Conservation (phyloP, 2,329 filamentous ascomycete species). For the Teratosphaeria nubilosa region DNA sequence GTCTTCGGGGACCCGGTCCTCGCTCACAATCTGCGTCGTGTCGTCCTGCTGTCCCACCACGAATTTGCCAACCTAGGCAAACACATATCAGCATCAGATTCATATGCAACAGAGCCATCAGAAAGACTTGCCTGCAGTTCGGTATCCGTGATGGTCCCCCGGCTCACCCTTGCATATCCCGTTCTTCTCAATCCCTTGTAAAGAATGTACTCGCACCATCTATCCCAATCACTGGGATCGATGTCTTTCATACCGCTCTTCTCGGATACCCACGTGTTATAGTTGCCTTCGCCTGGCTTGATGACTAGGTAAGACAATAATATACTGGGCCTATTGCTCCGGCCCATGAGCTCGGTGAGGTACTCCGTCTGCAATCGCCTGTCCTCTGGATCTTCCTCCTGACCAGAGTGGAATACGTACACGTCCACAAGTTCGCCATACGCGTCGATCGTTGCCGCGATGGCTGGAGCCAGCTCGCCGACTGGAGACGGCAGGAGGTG, state of each 20-base stretch:
- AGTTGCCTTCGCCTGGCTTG: constrained; percentile 82
- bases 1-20: constrained; percentile 65
- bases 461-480: constrained; percentile 88
- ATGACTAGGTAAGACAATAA: constrained; percentile 88
- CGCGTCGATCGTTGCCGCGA: constrained; percentile 89
- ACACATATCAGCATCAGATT: constrained; percentile 3
- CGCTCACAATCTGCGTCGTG: constrained; percentile 56
- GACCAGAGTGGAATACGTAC: constrained; percentile 96
- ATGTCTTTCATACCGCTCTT: constrained; percentile 90
- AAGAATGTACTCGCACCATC: constrained; percentile 98
- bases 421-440: constrained; percentile 87
- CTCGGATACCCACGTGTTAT: constrained; percentile 87
- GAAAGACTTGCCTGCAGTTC: constrained; percentile 64
- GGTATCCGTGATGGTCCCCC: constrained; percentile 90
- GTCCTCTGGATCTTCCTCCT: constrained; percentile 93
- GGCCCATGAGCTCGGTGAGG: constrained; percentile 75
- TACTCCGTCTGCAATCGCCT: constrained; percentile 79
- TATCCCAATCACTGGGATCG: constrained; percentile 83
- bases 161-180: constrained; percentile 80
- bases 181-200: constrained; percentile 80
- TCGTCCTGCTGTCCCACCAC: constrained; percentile 62
- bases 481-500: constrained; percentile 89
- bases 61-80: constrained; percentile 71
- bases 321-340: constrained; percentile 69
- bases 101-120: not conserved